phyloP scores from a whole-genome alignment of 2,329 filamentous ascomycete species.

The Teratosphaeria zuluensis region DNA sequence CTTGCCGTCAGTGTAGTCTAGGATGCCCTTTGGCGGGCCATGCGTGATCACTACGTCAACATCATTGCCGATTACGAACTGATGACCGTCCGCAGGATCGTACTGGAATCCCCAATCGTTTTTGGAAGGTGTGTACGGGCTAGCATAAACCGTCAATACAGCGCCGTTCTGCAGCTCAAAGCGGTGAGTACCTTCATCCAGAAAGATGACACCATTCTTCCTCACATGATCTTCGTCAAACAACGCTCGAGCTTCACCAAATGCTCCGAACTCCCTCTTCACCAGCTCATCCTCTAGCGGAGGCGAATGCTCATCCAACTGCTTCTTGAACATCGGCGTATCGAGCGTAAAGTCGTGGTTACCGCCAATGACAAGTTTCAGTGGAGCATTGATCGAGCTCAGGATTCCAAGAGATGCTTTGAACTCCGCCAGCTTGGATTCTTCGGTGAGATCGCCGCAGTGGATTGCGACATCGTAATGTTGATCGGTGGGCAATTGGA shows the following conservation, averaged over 20 bases:
- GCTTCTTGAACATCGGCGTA: conserved; percentile 26
- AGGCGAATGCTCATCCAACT: conserved; percentile 18
- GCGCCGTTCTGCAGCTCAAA: conserved; percentile 42
- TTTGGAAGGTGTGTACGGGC: conserved; percentile 43
- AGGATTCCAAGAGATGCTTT: conserved; percentile 21
- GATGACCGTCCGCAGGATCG: conserved; percentile 35
- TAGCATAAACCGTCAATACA: conserved; percentile 42
- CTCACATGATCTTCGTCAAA: conserved; percentile 23
- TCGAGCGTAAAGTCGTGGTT: conserved; percentile 28
- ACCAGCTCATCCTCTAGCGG: conserved; percentile 18
- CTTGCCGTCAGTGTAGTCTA: conserved; percentile 15
- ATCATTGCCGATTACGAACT: conserved; percentile 6
- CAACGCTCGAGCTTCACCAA: conserved; percentile 21
- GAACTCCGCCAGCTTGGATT: conserved; percentile 23
- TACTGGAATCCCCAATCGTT: conserved; percentile 48
- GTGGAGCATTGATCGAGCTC: conserved; percentile 19
- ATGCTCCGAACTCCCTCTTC: conserved; percentile 31
- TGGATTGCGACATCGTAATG: conserved; percentile 29
- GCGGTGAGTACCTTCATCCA: conserved; percentile 42
- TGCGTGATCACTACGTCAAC: conserved; percentile 34
- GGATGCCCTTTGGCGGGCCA: conserved; percentile 25
- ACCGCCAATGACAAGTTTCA: conserved; percentile 30
- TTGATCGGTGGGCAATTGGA: not conserved
- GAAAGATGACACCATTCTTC: conserved; percentile 39
- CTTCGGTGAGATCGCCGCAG: conserved; percentile 31